Evolutionary conservation across 345 rosid species (phyloP), one percentile per base, ranked within the genome.

Genomic region (Clarkia xantiana): DNA sequence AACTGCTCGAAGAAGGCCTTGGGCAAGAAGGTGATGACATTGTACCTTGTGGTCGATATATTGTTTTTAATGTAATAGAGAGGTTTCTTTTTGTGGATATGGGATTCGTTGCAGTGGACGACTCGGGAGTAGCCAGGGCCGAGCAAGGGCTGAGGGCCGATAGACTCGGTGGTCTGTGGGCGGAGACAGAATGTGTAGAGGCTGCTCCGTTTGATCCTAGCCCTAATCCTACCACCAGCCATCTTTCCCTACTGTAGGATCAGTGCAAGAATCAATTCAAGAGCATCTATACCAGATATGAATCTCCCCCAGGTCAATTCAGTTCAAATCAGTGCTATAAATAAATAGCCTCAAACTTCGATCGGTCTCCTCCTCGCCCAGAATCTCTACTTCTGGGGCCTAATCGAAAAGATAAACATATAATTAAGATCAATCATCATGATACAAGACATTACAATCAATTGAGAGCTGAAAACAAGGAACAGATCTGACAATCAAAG

Each of bases 1-100:
- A 91, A 91, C 70, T 91, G 99, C 61, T 91, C 99, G 54, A 80
- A 91, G 40, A 91, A 68, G 0, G 96, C 95, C 59, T 87, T 87
- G 12, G 99, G 98, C 40, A 91, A 61, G 76, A 84, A 91, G 15
- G 98, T 75, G 17, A 75, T 47, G 10, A 77, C 40, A 58, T 84
- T 91, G 59, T 91, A 91, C 60, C 82, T 82, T 0, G 98, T 91
- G 41, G 98, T 91, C 2, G 98, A 84, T 60, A 87, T 87, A 58
- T 74, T 75, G 65, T 91, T 91, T n/a, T 80, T 70, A 55, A 94
- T 59, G 36, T 91, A 87, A 51, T 76, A 79, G 18, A 81, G 61
- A 16, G 99, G 99, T 63, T 76, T 84, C 69, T 64, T 80, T 71
- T 63, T 64, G 70, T 91, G 96, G 81, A 82, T 58, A 48, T 57